These are phyloP conservation scores for Hanseniaspora vineae DNA, from an alignment of 805 yeast genomes.

Conservation along the genomic window DNA sequence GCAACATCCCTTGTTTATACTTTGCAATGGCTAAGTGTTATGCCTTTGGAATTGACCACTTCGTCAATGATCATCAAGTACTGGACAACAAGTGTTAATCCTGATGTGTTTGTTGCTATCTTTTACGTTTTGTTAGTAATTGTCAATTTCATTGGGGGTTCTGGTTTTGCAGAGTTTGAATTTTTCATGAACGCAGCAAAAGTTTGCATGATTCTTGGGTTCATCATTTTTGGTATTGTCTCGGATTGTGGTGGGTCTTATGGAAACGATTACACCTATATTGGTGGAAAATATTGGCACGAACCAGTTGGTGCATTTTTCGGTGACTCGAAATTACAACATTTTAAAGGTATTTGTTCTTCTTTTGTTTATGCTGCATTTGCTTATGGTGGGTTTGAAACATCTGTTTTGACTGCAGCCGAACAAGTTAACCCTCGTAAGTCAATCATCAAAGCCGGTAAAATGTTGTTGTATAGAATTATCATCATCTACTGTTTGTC, in stretches of 20 bases:
- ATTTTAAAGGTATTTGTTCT: constrained; percentile 41
- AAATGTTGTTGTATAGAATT: constrained; percentile 41
- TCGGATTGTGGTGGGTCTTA: constrained; percentile 45
- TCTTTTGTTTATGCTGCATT: constrained; percentile 45
- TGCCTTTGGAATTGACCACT: constrained; percentile 56
- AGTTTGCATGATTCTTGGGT: constrained; percentile 45
- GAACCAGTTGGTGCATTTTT: constrained; percentile 38
- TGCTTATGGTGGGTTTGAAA: constrained; percentile 50
- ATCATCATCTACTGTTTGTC: constrained; percentile 39
- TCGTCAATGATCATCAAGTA: constrained; percentile 43
- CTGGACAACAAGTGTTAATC: constrained; percentile 37
- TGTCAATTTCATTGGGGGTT: constrained; percentile 38
- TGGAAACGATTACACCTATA: constrained; percentile 35
- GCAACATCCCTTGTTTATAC: constrained; percentile 64
- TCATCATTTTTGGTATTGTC: constrained; percentile 45
- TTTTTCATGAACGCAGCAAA: constrained; percentile 46
- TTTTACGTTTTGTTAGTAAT: constrained; percentile 38
- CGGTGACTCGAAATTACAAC: constrained; percentile 25
- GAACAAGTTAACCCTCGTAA: constrained; percentile 37
- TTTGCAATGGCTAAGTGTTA: constrained; percentile 48
- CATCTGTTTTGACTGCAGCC: constrained; percentile 35
- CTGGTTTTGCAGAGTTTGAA: constrained; percentile 58
- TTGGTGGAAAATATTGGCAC: constrained; percentile 40
- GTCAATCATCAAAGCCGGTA: constrained; percentile 39
- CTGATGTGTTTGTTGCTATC: constrained; percentile 46